Conservation (phyloP, 108 stramenopile genomes). For the Skeletonema grethae region DNA sequence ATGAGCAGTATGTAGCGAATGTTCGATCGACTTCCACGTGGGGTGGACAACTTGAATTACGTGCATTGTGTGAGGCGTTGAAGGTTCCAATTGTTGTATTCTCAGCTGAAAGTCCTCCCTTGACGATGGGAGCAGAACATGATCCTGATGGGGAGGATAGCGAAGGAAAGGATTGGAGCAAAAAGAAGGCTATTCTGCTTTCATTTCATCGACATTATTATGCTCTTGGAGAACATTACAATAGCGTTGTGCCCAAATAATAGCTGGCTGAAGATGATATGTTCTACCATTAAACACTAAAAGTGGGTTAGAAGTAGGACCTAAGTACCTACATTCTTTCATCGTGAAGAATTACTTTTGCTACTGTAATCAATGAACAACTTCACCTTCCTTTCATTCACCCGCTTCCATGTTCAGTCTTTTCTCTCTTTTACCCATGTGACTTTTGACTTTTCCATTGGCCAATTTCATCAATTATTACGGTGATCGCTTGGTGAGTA, state of each 20-base stretch:
- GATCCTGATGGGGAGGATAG: conserved; percentile 21
- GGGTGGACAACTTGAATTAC: conserved; percentile 97
- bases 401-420: too few relatives aligned
- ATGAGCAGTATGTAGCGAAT: conserved; percentile 81
- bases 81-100: conserved; percentile 87
- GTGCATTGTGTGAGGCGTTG: conserved; percentile 83
- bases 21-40: conserved; percentile 89
- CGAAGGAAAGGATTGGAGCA: conserved; percentile 28
- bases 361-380: too few relatives aligned
- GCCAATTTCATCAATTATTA: too few relatives aligned
- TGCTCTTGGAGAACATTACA: conserved; percentile 98
- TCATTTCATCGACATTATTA: conserved; percentile 97
- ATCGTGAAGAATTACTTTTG: too few relatives aligned
- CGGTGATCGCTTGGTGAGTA: background rate
- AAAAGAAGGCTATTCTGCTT: conserved; percentile 64
- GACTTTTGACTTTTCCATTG: too few relatives aligned
- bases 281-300: too few relatives aligned
- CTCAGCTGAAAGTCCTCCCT: conserved; percentile 56
- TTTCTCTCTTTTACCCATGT: too few relatives aligned
- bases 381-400: too few relatives aligned
- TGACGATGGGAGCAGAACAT: conserved; percentile 54
- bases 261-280: too few relatives aligned
- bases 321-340: too few relatives aligned
- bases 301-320: too few relatives aligned
- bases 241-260: conserved; percentile 71